These are phyloP conservation scores for Scytalidium sp. DNA, from an alignment of 2,329 filamentous ascomycete species.

Conservation along the genomic window DNA sequence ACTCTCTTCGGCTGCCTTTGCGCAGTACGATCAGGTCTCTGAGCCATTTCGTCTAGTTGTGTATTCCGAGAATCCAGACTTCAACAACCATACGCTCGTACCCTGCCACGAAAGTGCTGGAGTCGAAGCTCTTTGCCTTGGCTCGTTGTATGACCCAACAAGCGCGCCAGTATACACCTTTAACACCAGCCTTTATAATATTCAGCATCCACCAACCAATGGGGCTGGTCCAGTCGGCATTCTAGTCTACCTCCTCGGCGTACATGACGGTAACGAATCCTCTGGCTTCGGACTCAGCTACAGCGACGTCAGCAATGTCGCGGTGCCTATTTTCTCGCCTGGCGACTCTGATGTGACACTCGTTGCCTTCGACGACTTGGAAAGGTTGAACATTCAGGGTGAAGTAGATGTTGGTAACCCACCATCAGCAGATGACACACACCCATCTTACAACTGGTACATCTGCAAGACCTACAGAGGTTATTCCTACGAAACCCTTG, in stretches of 20 bases:
- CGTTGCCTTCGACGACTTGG: conserved; percentile 36
- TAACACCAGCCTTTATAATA: conserved; percentile 28
- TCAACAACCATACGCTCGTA: conserved; percentile 35
- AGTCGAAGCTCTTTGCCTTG: conserved; percentile 42
- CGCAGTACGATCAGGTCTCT: conserved; percentile 32
- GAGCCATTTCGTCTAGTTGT: conserved; percentile 41
- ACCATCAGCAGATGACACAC: background rate
- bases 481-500: conserved; percentile 39
- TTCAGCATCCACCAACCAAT: conserved; percentile 14
- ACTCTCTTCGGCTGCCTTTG: conserved; percentile 14
- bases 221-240: background rate
- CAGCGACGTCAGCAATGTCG: conserved; percentile 37
- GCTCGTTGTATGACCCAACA: conserved; percentile 8
- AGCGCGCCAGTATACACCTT: conserved; percentile 16
- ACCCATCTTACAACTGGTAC: conserved; percentile 31
- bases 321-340: conserved; percentile 35
- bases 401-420: conserved; percentile 36
- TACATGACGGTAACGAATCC: background rate
- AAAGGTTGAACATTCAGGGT: conserved; percentile 34
- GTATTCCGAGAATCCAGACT: conserved; percentile 31
- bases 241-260: background rate
- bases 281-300: conserved; percentile 30
- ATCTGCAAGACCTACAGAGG: conserved; percentile 39
- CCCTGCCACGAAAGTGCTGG: conserved; percentile 46
- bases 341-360: conserved; percentile 17